phyloP scores from a whole-genome alignment of 257 asterid genomes.

The Verbena officinalis region DNA sequence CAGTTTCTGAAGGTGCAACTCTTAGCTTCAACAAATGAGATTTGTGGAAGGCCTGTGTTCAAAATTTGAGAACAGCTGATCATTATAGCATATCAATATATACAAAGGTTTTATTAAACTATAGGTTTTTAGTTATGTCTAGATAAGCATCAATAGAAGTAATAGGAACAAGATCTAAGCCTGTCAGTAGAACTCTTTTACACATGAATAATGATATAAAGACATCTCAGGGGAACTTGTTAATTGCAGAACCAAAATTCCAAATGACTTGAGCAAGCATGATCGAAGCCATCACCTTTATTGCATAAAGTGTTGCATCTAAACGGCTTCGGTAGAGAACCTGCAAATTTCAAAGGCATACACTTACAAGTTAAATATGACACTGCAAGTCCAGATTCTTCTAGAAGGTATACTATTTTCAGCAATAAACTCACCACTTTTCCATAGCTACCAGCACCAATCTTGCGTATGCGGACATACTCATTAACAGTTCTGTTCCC shows the following conservation, averaged over 20 bases:
- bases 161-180: not conserved
- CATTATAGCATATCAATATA: slow-evolving; percentile 17
- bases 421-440: slow-evolving; percentile 78
- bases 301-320: slow-evolving; percentile 85
- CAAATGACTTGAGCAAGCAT: slow-evolving; percentile 23
- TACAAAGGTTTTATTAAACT: not conserved
- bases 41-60: slow-evolving; percentile 90
- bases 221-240: slow-evolving; percentile 2
- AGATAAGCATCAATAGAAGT: slow-evolving; percentile 8
- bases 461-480: slow-evolving; percentile 75
- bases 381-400: slow-evolving; percentile 4
- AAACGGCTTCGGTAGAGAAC: slow-evolving; percentile 77
- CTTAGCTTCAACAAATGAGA: slow-evolving; percentile 90
- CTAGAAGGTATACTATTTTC: slow-evolving; percentile 5
- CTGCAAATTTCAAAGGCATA: slow-evolving; percentile 48
- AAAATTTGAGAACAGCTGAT: slow-evolving; percentile 28
- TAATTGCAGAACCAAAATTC: not conserved
- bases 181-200: not conserved
- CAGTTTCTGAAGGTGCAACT: slow-evolving; percentile 98
- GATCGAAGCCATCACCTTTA: slow-evolving; percentile 58
- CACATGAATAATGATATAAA: not conserved
- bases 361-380: slow-evolving; percentile 21
- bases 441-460: slow-evolving; percentile 99
- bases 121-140: slow-evolving; percentile 11
- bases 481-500: slow-evolving; percentile 89